Evolutionary conservation across 176 grass and related monocot genomes (phyloP).

Genomic region (Cymbopogon citratus): DNA sequence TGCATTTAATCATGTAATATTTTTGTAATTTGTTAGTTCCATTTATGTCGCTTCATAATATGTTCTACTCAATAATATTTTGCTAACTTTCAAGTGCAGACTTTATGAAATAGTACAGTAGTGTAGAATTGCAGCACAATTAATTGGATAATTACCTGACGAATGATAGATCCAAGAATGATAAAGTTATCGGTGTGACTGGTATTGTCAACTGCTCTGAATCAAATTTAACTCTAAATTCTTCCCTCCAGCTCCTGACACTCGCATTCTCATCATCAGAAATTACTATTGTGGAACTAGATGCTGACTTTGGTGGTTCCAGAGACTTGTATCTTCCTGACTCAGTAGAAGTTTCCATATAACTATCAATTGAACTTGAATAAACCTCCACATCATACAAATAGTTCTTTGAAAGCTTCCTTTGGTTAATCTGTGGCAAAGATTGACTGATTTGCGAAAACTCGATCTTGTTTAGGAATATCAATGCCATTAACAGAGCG

Average conservation of each 20-base stretch:
- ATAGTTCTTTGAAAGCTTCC: constrained; percentile 8
- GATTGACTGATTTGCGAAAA: constrained; percentile 13
- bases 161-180: constrained; percentile 33
- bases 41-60: background rate
- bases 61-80: background rate
- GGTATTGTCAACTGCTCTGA: constrained; percentile 14
- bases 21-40: background rate
- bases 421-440: background rate
- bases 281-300: background rate
- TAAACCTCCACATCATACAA: constrained; percentile 11
- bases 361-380: background rate
- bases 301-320: background rate
- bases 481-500: constrained; percentile 5
- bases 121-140: background rate
- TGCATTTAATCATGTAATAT: background rate
- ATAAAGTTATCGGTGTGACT: constrained; percentile 13
- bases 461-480: constrained; percentile 13
- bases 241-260: constrained; percentile 10
- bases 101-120: background rate
- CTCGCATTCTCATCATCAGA: background rate
- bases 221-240: constrained; percentile 1
- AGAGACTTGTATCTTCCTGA: constrained; percentile 2
- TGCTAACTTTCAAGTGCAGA: background rate
- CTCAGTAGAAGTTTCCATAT: background rate
- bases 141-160: constrained; percentile 4